Base-by-base conservation (phyloP, 2,329 filamentous ascomycete species). In the Apiospora arundinis region DNA sequence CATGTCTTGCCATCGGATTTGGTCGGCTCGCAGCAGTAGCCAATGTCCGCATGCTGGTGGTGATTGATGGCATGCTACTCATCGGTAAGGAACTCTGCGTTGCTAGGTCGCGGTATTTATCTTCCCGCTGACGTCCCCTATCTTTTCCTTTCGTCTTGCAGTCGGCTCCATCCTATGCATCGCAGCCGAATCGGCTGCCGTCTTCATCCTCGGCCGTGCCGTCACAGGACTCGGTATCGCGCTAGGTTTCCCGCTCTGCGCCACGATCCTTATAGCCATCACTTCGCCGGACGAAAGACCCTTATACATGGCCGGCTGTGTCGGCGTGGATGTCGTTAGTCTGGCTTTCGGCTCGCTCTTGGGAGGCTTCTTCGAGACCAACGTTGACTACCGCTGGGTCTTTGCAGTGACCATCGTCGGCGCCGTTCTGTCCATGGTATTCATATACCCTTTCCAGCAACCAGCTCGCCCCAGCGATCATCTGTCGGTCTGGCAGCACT, bases 341-440 rank as follows among this genome's bases (percentile, higher is more conserved):
- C 68, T 72, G 2, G 70, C 70, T 4, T 72, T 72, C n/a, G 70
- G 70, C 14, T 65, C 70, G 2, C 68, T 72, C 37, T 28, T 72
- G 4, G 70, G 68, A 8, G 70, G 70, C 4, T 72, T 70, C 40
- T 49, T 72, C 25, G 70, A 72, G 63, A 72, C 70, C 23, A 65
- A 72, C 11, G 60, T 72, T 40, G 63, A 72, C 63, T 72, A 72
- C 40, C 68, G 70, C 4, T 72, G 70, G 70, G 70, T 69, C 8
- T 72, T 72, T 37, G 70, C 60, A 9, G 67, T 72, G 37, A 72
- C 70, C 7, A 70, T 72, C 9, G 70, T 70, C 46, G 70, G 70
- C 18, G 70, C 70, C 21, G 18, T 72, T 18, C 16, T 72, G 9
- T 68, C 70, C 11, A 40, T 72, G 3, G 28, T 40, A 3, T 60